Evolutionary conservation across 352 stramenopile genomes (phyloP).

Genomic region (Globisporangium apiculatum): DNA sequence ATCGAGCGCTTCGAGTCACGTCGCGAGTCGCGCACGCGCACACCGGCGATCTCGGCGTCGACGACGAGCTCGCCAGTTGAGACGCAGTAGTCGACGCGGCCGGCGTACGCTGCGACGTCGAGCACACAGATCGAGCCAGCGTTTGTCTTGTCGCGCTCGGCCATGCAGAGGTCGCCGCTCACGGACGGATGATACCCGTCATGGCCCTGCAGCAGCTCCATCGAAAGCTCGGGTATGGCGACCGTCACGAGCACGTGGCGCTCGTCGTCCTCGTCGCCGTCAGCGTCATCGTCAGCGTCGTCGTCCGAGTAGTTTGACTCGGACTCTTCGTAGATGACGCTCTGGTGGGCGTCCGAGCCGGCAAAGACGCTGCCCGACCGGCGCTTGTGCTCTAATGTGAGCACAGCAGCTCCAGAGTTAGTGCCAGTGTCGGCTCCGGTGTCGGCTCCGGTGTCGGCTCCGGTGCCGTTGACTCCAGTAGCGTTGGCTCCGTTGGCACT

Average conservation of each 20-base stretch:
- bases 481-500: no score
- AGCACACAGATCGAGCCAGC: constrained; percentile 69
- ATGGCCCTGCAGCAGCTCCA: constrained; percentile 73
- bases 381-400: constrained; percentile 3
- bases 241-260: constrained; percentile 50
- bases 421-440: no score
- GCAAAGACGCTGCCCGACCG: constrained; percentile 1
- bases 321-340: constrained; percentile 21
- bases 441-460: no score
- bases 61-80: constrained; percentile 34
- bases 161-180: constrained; percentile 73
- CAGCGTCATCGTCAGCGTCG: not conserved
- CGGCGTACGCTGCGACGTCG: constrained; percentile 36
- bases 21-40: constrained; percentile 67
- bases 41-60: constrained; percentile 42
- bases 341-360: constrained; percentile 11
- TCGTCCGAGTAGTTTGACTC: constrained; percentile 10
- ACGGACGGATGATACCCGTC: constrained; percentile 72
- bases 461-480: no score
- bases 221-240: constrained; percentile 62
- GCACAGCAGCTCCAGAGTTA: no score
- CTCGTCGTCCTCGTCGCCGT: constrained; percentile 35
- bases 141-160: constrained; percentile 49
- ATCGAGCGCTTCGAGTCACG: constrained; percentile 42
- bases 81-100: constrained; percentile 48